A percentile compares a stretch with the other conserved stretches of the same genome.
These are phyloP conservation scores for Alternaria ventricosa DNA, from an alignment of 2,329 filamentous ascomycete species.

Conservation along the genomic window DNA sequence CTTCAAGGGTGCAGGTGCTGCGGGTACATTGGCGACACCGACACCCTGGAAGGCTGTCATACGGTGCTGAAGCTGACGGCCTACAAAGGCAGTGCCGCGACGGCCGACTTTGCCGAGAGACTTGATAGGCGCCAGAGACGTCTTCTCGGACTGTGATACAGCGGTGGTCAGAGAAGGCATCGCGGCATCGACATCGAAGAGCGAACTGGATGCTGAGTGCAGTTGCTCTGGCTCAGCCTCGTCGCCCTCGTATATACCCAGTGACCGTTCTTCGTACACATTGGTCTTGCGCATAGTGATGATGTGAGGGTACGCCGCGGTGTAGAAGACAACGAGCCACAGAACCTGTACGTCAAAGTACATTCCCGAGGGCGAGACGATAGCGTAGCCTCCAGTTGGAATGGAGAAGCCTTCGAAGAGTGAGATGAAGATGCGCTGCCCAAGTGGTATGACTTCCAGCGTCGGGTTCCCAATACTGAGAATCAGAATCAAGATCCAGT, in stretches of 20 bases:
- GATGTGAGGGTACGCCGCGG: slow-evolving; percentile 29
- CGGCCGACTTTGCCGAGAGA: slow-evolving; percentile 15
- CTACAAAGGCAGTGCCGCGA: slow-evolving; percentile 28
- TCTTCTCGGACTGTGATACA: slow-evolving; percentile 10
- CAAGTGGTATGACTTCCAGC: slow-evolving; percentile 27
- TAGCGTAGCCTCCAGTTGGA: slow-evolving; percentile 30
- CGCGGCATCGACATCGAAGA: slow-evolving; percentile 25
- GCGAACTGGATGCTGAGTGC: slow-evolving; percentile 26
- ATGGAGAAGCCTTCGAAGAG: slow-evolving; percentile 33
- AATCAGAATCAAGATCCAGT: slow-evolving; percentile 28
- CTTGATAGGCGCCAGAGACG: slow-evolving; percentile 9
- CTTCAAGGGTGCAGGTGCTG: slow-evolving; percentile 9
- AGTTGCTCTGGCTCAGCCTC: slow-evolving; percentile 28
- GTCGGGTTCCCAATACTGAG: slow-evolving; percentile 30
- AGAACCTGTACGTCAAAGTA: slow-evolving; percentile 31
- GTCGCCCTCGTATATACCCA: slow-evolving; percentile 28
- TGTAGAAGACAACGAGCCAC: slow-evolving; percentile 30
- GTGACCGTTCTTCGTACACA: slow-evolving; percentile 27
- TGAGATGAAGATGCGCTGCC: slow-evolving; percentile 28
- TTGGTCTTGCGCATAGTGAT: slow-evolving; percentile 32
- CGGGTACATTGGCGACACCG: slow-evolving; percentile 20
- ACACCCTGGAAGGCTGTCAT: slow-evolving; percentile 32
- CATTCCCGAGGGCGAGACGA: slow-evolving; percentile 27
- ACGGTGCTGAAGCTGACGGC: slow-evolving; percentile 26
- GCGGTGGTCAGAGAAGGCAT: slow-evolving; percentile 15